These are phyloP conservation scores for Serendipita sp. DNA, from an alignment of 768 basidiomycete genomes.

Conservation along the genomic window DNA sequence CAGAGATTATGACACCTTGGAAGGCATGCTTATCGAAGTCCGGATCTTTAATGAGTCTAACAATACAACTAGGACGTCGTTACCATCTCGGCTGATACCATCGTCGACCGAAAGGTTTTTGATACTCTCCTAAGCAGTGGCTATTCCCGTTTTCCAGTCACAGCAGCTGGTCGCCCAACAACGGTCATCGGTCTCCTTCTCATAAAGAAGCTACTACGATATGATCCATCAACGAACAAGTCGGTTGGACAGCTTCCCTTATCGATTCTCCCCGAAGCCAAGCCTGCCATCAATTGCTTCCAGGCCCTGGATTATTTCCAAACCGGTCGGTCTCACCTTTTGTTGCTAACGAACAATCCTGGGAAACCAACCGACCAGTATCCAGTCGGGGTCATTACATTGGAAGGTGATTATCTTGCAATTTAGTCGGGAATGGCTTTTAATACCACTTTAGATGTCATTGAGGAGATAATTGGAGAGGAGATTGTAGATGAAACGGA, in stretches of 20 bases:
- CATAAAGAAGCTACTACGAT: slow-evolving; percentile 75
- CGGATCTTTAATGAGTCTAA: neutral
- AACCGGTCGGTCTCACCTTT: slow-evolving; percentile 84
- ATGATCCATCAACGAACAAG: slow-evolving; percentile 67
- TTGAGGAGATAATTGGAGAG: slow-evolving; percentile 79
- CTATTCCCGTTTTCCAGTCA: slow-evolving; percentile 84
- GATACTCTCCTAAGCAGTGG: slow-evolving; percentile 62
- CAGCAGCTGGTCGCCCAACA: slow-evolving; percentile 47
- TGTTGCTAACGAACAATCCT: slow-evolving; percentile 71
- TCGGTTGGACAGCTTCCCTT: slow-evolving; percentile 62
- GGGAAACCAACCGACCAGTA: slow-evolving; percentile 60
- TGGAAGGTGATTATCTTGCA: slow-evolving; percentile 41
- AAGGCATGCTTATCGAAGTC: slow-evolving; percentile 24
- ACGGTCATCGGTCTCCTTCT: slow-evolving; percentile 71
- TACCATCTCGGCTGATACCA: slow-evolving; percentile 56
- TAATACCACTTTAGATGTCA: slow-evolving; percentile 37
- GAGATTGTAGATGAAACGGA: slow-evolving; percentile 96
- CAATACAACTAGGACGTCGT: slow-evolving; percentile 48
- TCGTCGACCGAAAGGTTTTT: slow-evolving; percentile 63
- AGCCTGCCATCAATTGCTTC: slow-evolving; percentile 79
- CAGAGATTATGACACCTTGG: slow-evolving; percentile 67
- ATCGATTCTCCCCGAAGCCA: slow-evolving; percentile 77
- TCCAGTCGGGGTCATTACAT: slow-evolving; percentile 67
- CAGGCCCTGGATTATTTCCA: slow-evolving; percentile 71
- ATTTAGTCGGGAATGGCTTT: neutral